Evolutionary conservation across 2,329 filamentous ascomycete genomes (phyloP).

Genomic region (Aspergillus sp.): DNA sequence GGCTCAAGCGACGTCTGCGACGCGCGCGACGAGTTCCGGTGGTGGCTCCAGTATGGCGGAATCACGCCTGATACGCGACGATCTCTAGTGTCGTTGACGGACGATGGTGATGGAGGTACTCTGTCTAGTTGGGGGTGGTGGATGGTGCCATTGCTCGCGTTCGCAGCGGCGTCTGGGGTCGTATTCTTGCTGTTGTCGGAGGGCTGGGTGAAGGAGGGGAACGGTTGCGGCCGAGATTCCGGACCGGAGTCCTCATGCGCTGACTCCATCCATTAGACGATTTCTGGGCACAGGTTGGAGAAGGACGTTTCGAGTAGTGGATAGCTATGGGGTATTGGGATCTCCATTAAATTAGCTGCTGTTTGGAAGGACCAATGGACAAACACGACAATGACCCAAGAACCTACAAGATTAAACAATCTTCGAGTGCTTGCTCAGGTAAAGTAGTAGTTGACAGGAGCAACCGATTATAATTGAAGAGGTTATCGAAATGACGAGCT

Average conservation of each 20-base stretch:
- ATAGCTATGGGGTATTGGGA: no score
- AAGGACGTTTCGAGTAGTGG: no score
- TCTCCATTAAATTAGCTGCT: no score
- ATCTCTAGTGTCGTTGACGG: conserved; percentile 8
- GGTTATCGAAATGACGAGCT: no score
- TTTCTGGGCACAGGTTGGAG: not conserved
- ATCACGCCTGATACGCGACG: conserved; percentile 26
- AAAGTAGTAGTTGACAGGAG: no score
- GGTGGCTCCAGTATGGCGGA: conserved; percentile 41
- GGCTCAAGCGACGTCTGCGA: conserved; percentile 33
- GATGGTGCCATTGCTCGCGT: conserved; percentile 8
- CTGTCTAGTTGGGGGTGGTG: conserved; percentile 7
- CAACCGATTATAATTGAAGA: no score
- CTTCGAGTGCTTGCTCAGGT: no score
- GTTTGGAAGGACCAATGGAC: no score
- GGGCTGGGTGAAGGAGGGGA: conserved; percentile 14
- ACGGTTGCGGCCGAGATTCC: conserved; percentile 22
- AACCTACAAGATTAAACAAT: no score
- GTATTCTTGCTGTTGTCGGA: conserved; percentile 2
- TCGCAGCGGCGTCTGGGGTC: conserved; percentile 3
- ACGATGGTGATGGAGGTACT: conserved; percentile 2
- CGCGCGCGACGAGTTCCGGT: conserved; percentile 33
- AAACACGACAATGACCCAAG: no score
- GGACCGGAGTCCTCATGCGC: conserved; percentile 30
- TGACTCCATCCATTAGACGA: conserved; percentile 36